A percentile compares a stretch with the other conserved stretches of the same genome.
These are phyloP conservation scores for Oxytropis ochrocephala DNA, from an alignment of 306 rosid species.

Conservation along the genomic window DNA sequence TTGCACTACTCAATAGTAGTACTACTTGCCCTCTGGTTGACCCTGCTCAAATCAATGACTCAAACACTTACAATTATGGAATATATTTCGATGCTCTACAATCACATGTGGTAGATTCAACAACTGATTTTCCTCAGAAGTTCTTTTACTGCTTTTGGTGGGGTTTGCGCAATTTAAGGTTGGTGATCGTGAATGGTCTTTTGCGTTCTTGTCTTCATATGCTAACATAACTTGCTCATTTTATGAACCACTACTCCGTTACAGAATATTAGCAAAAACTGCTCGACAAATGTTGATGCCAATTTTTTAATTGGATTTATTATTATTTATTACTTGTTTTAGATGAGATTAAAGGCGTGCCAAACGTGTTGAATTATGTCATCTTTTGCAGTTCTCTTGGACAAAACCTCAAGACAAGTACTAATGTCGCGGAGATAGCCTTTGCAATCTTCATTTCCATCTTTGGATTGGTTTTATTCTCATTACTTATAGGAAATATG, in stretches of 20 bases:
- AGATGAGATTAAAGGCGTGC: not conserved
- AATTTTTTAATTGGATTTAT: not conserved
- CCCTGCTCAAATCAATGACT: constrained; percentile 24
- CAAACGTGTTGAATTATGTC: not conserved
- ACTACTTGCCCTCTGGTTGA: constrained; percentile 33
- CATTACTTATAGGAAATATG: constrained; percentile 82
- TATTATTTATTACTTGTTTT: not conserved
- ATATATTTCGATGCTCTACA: constrained; percentile 57
- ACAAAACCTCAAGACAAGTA: constrained; percentile 70
- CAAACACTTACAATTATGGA: constrained; percentile 43
- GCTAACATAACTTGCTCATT: constrained; percentile 4
- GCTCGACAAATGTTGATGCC: no score
- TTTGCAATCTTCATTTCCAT: constrained; percentile 63
- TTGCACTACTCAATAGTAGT: not conserved
- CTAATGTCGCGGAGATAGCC: constrained; percentile 44
- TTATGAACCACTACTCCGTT: no score
- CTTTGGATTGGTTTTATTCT: constrained; percentile 68
- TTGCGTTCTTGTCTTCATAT: not conserved
- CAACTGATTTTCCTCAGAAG: constrained; percentile 41
- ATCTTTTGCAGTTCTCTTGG: constrained; percentile 65
- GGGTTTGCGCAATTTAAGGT: constrained; percentile 86
- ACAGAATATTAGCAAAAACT: no score
- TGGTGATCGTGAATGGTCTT: constrained; percentile 18
- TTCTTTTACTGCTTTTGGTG: constrained; percentile 90
- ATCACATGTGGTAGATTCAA: constrained; percentile 36